Percentiles rank a stretch among this genome's conserved stretches.
Evolutionary conservation across 306 rosid species (phyloP).

Genomic region (Parietaria judaica): DNA sequence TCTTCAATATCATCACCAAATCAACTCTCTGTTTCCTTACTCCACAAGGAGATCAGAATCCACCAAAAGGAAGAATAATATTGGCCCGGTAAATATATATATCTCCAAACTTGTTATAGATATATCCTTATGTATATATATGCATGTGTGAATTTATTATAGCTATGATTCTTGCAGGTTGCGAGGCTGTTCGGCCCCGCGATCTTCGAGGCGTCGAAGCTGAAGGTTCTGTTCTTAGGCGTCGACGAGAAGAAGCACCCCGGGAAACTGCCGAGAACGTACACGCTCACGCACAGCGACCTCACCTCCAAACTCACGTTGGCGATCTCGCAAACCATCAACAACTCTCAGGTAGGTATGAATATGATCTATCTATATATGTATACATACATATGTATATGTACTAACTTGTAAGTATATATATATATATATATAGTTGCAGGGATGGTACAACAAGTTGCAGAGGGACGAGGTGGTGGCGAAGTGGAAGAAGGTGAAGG

Average conservation of each 20-base stretch:
- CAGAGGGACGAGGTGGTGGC: slow-evolving; percentile 97
- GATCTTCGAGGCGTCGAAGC: slow-evolving; percentile 86
- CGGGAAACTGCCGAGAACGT: slow-evolving; percentile 72
- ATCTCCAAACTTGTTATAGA: background rate
- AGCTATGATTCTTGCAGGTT: slow-evolving; percentile 26
- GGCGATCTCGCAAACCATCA: slow-evolving; percentile 76
- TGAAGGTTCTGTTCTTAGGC: slow-evolving; percentile 77
- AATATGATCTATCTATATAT: slow-evolving; percentile 1
- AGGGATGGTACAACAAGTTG: slow-evolving; percentile 85
- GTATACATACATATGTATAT: slow-evolving; percentile 1
- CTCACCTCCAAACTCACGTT: slow-evolving; percentile 73
- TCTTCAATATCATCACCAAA: slow-evolving; percentile 20
- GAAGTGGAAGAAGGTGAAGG: slow-evolving; percentile 80
- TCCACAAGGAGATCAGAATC: slow-evolving; percentile 15
- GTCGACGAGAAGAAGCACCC: slow-evolving; percentile 85
- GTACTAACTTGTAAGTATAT: background rate
- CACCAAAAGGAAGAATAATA: slow-evolving; percentile 37
- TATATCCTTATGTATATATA: background rate
- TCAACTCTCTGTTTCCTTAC: slow-evolving; percentile 11
- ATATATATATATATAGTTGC: slow-evolving; percentile 43
- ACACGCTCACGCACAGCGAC: slow-evolving; percentile 84
- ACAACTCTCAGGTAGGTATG: slow-evolving; percentile 67
- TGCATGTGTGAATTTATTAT: background rate
- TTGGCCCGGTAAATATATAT: slow-evolving; percentile 47
- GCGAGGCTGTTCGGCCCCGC: slow-evolving; percentile 88